A percentile compares a stretch with the other conserved stretches of the same genome.
Conservation (phyloP, 1,284 basidiomycete genomes). For the Leccinum huronense region DNA sequence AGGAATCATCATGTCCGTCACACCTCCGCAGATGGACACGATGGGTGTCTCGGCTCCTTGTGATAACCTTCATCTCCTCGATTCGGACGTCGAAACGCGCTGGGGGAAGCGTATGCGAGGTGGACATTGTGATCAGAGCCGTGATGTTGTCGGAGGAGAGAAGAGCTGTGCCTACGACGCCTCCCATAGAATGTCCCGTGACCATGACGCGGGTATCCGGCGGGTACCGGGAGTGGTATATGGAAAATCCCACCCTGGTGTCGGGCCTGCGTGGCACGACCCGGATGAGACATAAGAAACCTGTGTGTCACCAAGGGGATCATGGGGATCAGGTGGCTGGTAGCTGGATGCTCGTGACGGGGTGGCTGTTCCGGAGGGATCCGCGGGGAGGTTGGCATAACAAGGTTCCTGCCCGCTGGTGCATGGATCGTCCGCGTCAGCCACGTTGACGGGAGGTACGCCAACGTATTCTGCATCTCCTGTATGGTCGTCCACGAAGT, state of each 20-base stretch:
- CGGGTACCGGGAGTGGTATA: slow-evolving; percentile 58
- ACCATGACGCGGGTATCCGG: slow-evolving; percentile 65
- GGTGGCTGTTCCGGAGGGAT: slow-evolving; percentile 19
- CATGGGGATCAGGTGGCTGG: slow-evolving; percentile 31
- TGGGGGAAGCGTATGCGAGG: slow-evolving; percentile 88
- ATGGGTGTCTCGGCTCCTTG: slow-evolving; percentile 57
- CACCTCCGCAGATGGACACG: slow-evolving; percentile 88
- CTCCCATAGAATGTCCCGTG: slow-evolving; percentile 99
- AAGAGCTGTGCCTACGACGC: slow-evolving; percentile 80
- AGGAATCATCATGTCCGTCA: slow-evolving; percentile 89
- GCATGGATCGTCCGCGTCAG: slow-evolving; percentile 26
- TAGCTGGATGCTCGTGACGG: slow-evolving; percentile 28
- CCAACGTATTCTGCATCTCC: slow-evolving; percentile 30
- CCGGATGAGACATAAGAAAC: slow-evolving; percentile 33
- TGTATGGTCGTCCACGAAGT: slow-evolving; percentile 28
- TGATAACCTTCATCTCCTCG: slow-evolving; percentile 53
- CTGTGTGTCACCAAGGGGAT: slow-evolving; percentile 31
- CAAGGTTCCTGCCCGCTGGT: slow-evolving; percentile 22
- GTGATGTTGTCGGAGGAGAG: slow-evolving; percentile 67
- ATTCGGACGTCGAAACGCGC: slow-evolving; percentile 83
- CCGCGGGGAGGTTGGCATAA: slow-evolving; percentile 28
- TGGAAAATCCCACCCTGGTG: too few relatives aligned
- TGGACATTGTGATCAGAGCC: slow-evolving; percentile 90
- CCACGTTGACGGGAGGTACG: slow-evolving; percentile 24
- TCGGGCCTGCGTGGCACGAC: slow-evolving; percentile 22